Evolutionary conservation across 345 rosid species (phyloP), one percentile per base, ranked within the genome.

Genomic region (Brassica incana): DNA sequence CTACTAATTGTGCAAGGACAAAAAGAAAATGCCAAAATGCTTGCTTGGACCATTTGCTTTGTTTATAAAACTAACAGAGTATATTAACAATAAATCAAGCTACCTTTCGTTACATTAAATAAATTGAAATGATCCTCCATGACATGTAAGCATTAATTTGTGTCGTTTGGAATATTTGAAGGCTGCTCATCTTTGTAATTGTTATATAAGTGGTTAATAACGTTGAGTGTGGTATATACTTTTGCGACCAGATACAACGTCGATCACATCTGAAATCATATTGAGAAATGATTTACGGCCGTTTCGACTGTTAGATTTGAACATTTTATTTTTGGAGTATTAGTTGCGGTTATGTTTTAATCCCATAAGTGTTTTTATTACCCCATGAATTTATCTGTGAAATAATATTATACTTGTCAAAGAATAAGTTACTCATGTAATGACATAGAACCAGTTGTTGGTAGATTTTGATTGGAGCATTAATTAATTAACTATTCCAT

Each of bases 11-110:
- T 43, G 32, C 43, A 70, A 70, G 14, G 69, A 80, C 83, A 75
- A 80, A 71, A 76, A 70, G 73, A 75, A 75, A 80, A 80, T 54
- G 80, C 80, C 83, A 80, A 80, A 75, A 14, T 43, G 80, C 73
- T 80, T 72, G 29, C 77, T 75, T 70, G 83, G 68, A 70, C 69
- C 64, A 69, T 38, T 69, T 15, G 54, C 16, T 48, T 35, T 52
- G 63, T 29, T 74, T n/a, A 15, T 8, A 6, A 43, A 40, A 40
- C 48, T 40, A 40, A 40, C 54, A 70, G 64, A 61, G 18, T 63
- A 59, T 60, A 40, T 48, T 11, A 23, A 29, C 16, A 35, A 52
- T 25, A 63, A 14, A 40, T 63, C 11, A 23, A 63, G 5, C 23
- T 20, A 20, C 23, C 54, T 30, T 9, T 35, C 43, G 3, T 3